A percentile compares a stretch with the other conserved stretches of the same genome.
phyloP scores from a whole-genome alignment of 805 yeast genomes.

The Ogataea wickerhamii region DNA sequence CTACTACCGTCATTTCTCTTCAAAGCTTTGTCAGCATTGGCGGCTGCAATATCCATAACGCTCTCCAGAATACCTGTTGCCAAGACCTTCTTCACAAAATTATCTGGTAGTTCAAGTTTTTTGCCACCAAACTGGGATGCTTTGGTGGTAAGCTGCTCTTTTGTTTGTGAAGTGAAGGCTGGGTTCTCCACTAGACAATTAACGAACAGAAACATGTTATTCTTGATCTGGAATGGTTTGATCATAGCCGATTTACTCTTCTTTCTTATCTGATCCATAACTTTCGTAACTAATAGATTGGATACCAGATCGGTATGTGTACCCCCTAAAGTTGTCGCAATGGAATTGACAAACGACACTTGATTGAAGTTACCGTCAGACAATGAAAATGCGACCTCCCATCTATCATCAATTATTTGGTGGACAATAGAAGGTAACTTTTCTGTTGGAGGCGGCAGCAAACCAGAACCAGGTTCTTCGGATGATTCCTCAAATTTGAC shows the following conservation, averaged over 20 bases:
- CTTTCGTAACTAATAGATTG: slow-evolving; percentile 77
- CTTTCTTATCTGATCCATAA: slow-evolving; percentile 70
- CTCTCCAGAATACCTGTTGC: slow-evolving; percentile 71
- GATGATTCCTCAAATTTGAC: slow-evolving; percentile 14
- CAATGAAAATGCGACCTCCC: slow-evolving; percentile 96
- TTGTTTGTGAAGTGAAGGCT: slow-evolving; percentile 95
- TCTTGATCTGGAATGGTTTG: slow-evolving; percentile 84
- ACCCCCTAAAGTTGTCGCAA: slow-evolving; percentile 97
- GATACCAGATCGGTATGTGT: slow-evolving; percentile 86
- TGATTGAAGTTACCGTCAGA: slow-evolving; percentile 90
- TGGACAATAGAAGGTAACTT: slow-evolving; percentile 62
- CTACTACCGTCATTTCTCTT: slow-evolving; percentile 86
- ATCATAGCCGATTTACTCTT: slow-evolving; percentile 61
- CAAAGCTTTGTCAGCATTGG: slow-evolving; percentile 82
- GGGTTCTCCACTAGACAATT: slow-evolving; percentile 95
- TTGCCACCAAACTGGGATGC: slow-evolving; percentile 85
- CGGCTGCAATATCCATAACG: slow-evolving; percentile 77
- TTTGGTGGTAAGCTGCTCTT: slow-evolving; percentile 90
- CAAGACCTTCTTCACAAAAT: slow-evolving; percentile 65
- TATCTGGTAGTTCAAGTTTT: slow-evolving; percentile 69
- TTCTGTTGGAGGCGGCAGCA: slow-evolving; percentile 26
- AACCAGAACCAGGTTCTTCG: slow-evolving; percentile 8
- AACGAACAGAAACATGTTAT: slow-evolving; percentile 84
- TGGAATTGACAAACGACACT: slow-evolving; percentile 94
- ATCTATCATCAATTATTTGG: slow-evolving; percentile 76